Percentiles rank a stretch among this genome's conserved stretches.
Evolutionary conservation across 495 filamentous ascomycete genomes (phyloP).

Genomic region (Glonium stellatum): DNA sequence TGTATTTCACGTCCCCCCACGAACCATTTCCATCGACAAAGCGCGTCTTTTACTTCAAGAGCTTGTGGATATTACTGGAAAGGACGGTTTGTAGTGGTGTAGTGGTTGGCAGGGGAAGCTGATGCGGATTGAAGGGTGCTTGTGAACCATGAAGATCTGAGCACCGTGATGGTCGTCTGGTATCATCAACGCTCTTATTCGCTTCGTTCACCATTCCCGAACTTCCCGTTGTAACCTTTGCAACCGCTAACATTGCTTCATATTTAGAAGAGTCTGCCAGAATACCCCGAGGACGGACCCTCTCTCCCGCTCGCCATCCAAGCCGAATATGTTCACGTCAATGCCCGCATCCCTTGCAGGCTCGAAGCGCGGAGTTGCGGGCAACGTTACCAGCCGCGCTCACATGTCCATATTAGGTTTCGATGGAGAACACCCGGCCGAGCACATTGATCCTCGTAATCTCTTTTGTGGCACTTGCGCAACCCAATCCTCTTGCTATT

Average conservation of each 20-base stretch:
- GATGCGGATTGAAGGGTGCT: background rate
- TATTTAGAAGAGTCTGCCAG: slow-evolving; percentile 12
- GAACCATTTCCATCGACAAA: background rate
- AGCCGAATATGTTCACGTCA: slow-evolving; percentile 9
- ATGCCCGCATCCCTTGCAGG: slow-evolving; percentile 13
- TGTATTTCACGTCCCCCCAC: background rate
- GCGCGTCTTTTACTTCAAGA: background rate
- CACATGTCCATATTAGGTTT: background rate
- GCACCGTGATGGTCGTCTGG: slow-evolving; percentile 6
- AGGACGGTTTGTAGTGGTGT: background rate
- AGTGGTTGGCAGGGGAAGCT: background rate
- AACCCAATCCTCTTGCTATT: slow-evolving; percentile 3
- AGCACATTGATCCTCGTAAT: slow-evolving; percentile 13
- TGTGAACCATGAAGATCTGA: background rate
- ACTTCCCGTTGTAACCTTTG: background rate
- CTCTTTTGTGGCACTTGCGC: slow-evolving; percentile 17
- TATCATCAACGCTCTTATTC: slow-evolving; percentile 1
- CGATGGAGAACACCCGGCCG: slow-evolving; percentile 15
- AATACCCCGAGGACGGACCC: slow-evolving; percentile 15
- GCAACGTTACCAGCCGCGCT: slow-evolving; percentile 1
- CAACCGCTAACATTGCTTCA: slow-evolving; percentile 13
- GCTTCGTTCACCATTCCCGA: background rate
- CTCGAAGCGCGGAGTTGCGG: slow-evolving; percentile 18
- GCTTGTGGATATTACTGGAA: background rate
- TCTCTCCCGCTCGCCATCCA: slow-evolving; percentile 1